These are phyloP conservation scores for Paxillus ammoniavirescens DNA, from an alignment of 768 basidiomycete genomes.

Conservation along the genomic window DNA sequence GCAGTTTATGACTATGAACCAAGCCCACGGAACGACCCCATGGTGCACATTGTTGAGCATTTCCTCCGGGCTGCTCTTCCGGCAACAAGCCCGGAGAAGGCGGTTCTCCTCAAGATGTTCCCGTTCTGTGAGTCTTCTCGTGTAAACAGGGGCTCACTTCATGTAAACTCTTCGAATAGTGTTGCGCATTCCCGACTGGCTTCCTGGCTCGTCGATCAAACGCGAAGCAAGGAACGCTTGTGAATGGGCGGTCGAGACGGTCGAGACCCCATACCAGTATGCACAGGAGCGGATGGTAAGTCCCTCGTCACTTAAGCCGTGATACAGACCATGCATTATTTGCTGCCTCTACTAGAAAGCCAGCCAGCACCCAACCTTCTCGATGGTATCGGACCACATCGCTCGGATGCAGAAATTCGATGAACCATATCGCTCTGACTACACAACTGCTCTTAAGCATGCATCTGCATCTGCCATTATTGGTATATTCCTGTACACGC, in stretches of 20 bases:
- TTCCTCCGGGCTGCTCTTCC: conserved; percentile 4
- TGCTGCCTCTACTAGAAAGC: conserved; percentile 6
- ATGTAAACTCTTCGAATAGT: conserved; percentile 1
- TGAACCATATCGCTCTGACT: conserved; percentile 1
- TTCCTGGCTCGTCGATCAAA: conserved; percentile 39
- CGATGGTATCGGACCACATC: conserved; percentile 15
- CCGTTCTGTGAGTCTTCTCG: conserved; percentile 14
- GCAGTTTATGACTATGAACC: conserved; percentile 2
- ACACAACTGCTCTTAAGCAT: conserved; percentile 16
- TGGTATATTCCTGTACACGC: conserved; percentile 1
- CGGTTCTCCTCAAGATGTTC: conserved; percentile 11
- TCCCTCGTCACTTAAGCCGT: not conserved
- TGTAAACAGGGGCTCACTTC: too few relatives aligned
- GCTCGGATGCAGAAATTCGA: conserved; percentile 9
- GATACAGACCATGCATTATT: not conserved
- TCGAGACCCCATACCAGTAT: conserved; percentile 21
- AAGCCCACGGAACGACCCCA: conserved; percentile 11
- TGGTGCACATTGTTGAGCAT: conserved; percentile 12
- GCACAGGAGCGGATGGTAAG: conserved; percentile 18
- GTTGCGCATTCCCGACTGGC: conserved; percentile 27
- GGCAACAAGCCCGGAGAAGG: conserved; percentile 10
- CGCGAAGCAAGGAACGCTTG: conserved; percentile 22
- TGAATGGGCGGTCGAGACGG: not conserved
- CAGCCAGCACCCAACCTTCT: not conserved
- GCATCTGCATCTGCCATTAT: conserved; percentile 13